Evolutionary conservation across 2,329 filamentous ascomycete species (phyloP), one percentile per base, ranked within the genome.

Genomic region (Aureobasidium subglaciale): DNA sequence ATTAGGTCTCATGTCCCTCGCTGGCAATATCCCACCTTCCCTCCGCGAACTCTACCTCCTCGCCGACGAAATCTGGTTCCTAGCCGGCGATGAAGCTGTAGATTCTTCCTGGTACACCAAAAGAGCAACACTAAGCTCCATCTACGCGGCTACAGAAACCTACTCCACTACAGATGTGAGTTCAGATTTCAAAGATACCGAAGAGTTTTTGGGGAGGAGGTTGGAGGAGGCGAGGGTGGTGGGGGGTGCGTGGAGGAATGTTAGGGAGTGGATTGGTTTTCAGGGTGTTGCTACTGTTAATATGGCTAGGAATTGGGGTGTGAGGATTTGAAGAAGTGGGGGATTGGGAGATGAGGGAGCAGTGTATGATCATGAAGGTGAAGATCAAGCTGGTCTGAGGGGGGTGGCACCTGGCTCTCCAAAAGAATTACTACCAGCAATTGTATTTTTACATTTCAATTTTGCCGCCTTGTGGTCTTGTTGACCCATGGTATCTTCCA

Each of bases 121-220:
- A 67, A 78, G 85, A 3, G 77, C 82, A 8, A 79, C 77, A 0
- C 69, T 88, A 22, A 78, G 81, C 0, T 78, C 78, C 2, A 77
- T 88, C n/a, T 89, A 88, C 66, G 89, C 89, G 1, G 71, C 72
- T 5, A 70, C 86, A 56, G 93, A 99, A 72, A 76, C 96, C 5
- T 95, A 91, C 73, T 96, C 97, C 90, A 96, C 90, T 20, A 90
- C 87, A 58, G 93, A 97, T 71, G 78, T 76, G 58, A 90, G 86
- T 4, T 73, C 79, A 0, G 82, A 81, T n/a, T 93, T 88, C 64
- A 69, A 67, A 9, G 88, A 91, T 60, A 97, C 93, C 3, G 84
- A 85, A 61, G 78, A 82, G 9, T 99, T 97, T 68, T 74, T 97
- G 53, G 80, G 85, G 55, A 79, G 90, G 40, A 80, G 92, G 59